Conservation (phyloP, 106 monocot genomes). For the Alisma plantagoaquatica region DNA sequence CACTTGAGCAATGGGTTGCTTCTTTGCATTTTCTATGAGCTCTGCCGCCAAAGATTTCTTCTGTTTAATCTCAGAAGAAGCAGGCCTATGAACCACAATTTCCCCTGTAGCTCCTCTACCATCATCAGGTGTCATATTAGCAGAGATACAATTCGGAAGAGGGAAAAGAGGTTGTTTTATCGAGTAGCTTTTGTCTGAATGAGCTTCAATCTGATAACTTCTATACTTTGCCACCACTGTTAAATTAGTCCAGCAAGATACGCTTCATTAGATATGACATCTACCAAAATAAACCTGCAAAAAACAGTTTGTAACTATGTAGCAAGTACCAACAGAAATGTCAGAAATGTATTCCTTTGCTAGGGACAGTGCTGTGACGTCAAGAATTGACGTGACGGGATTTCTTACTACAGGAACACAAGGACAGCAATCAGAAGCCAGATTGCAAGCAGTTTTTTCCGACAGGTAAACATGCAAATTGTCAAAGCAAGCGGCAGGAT, state of each 20-base stretch:
- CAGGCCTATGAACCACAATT: no score
- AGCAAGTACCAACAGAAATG: slow-evolving; percentile 64
- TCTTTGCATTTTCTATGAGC: slow-evolving; percentile 63
- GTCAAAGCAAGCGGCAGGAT: slow-evolving; percentile 40
- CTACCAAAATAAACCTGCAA: no score
- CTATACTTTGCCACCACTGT: slow-evolving; percentile 52
- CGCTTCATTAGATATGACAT: no score
- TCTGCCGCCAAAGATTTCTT: slow-evolving; percentile 64
- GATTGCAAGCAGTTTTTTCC: slow-evolving; percentile 14
- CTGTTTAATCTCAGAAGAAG: slow-evolving; percentile 22
- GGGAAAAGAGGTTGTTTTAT: slow-evolving; percentile 67
- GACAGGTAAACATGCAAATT: slow-evolving; percentile 39
- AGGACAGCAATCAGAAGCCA: slow-evolving; percentile 5
- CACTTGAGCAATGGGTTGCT: slow-evolving; percentile 60
- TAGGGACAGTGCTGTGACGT: slow-evolving; percentile 62
- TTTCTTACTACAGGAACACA: slow-evolving; percentile 48
- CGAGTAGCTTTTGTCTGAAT: slow-evolving; percentile 28
- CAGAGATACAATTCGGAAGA: slow-evolving; percentile 11
- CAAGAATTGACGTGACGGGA: slow-evolving; percentile 55
- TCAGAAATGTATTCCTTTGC: slow-evolving; percentile 50
- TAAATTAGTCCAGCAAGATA: no score
- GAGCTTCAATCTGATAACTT: slow-evolving; percentile 30
- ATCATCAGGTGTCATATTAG: slow-evolving; percentile 17
- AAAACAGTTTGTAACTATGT: no score
- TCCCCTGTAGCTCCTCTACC: no score